Conservation (phyloP, 768 basidiomycete genomes). For the Boletus fagicola region DNA sequence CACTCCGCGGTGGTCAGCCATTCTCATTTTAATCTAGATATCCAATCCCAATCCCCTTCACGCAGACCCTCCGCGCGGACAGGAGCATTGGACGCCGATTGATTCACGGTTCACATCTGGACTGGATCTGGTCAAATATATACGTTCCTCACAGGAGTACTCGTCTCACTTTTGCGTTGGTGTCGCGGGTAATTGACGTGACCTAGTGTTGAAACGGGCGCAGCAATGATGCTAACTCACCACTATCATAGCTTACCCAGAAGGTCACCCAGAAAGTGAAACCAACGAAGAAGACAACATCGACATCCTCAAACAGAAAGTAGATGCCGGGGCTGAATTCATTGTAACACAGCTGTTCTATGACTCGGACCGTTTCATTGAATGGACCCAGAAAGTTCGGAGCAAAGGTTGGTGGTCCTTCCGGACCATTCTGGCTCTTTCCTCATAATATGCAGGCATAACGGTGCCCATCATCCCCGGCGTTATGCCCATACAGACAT, state of each 20-base stretch:
- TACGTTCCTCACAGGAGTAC: slow-evolving; percentile 73
- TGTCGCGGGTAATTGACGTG: slow-evolving; percentile 68
- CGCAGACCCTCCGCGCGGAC: slow-evolving; percentile 87
- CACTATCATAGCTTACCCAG: slow-evolving; percentile 71
- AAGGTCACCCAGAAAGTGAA: slow-evolving; percentile 71
- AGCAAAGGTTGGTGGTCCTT: slow-evolving; percentile 52
- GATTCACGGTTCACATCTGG: slow-evolving; percentile 84
- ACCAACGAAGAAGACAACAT: slow-evolving; percentile 63
- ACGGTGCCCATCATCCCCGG: slow-evolving; percentile 89
- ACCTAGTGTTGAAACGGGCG: not conserved
- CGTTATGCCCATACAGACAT: slow-evolving; percentile 97
- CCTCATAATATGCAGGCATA: slow-evolving; percentile 60
- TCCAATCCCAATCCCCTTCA: not conserved
- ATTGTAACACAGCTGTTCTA: slow-evolving; percentile 97
- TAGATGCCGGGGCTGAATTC: slow-evolving; percentile 94
- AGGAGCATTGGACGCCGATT: slow-evolving; percentile 89
- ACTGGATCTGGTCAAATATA: slow-evolving; percentile 88
- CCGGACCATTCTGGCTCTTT: not conserved
- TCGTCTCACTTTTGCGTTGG: slow-evolving; percentile 88
- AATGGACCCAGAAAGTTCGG: slow-evolving; percentile 75
- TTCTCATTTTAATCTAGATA: not conserved
- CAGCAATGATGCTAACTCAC: not conserved
- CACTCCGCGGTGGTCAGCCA: slow-evolving; percentile 80
- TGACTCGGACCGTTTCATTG: slow-evolving; percentile 82
- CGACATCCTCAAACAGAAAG: slow-evolving; percentile 74